Base-by-base conservation (phyloP, 2,329 filamentous ascomycete species). In the Kalmusia sp. region DNA sequence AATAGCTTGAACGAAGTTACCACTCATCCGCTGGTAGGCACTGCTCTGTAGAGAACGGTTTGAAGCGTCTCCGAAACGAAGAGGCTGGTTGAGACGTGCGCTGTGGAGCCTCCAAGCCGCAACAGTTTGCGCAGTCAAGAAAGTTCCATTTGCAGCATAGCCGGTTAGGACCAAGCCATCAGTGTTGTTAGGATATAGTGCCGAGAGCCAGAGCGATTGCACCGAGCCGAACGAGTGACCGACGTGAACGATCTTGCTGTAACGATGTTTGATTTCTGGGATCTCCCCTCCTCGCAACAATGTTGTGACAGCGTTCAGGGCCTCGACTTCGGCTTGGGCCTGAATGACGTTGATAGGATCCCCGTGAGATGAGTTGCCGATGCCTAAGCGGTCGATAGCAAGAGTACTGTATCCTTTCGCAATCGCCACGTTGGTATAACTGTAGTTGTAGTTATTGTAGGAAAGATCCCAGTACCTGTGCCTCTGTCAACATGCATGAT, bases 181-280 rank as follows among this genome's bases (percentile, higher is more conserved):
- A 31, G 81, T 84, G 51, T 83, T 73, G 49, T 77, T 64, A 1
- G 84, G 84, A 61, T 84, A 75, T 52, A 75, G 66, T 40, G 78
- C 77, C 6, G 82, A 80, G 17, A 89, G 76, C 41, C 73, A 78
- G 69, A 85, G 87, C 2, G 80, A 82, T 60, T 85, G 82, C 5
- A 80, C 72, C 0, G 84, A 85, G 27, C 87, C 87, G 60, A 86
- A 89, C 0, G 82, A 86, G 74, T 89, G 86, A 11, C 86, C 87
- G 14, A 87, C 77, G 65, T 89, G 86, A 7, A 86, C 75, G 21
- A 84, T 73, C 62, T 82, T 77, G 7, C 71, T 47, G 59, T 76
- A 79, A 3, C 56, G 35, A 40, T 68, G 59, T 24, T 65, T 65
- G n/a, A 82, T 68, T 17, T 74, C 71, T 0, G 75, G 65, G 21